A percentile compares a stretch with the other conserved stretches of the same genome.
These are phyloP conservation scores for Calonectria fujianensis DNA, from an alignment of 2,329 filamentous ascomycete genomes.

Conservation along the genomic window DNA sequence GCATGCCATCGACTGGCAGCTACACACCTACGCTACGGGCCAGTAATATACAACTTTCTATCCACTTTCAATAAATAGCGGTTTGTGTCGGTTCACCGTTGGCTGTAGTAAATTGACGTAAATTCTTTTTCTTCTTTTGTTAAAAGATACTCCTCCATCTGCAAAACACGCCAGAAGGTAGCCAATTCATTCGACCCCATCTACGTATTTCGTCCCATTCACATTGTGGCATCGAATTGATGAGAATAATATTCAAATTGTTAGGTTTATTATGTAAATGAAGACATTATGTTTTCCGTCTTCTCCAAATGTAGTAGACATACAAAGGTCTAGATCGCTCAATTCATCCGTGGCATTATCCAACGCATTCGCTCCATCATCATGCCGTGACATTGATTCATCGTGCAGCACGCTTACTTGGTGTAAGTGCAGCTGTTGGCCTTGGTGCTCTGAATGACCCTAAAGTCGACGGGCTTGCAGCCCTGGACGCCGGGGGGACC, in stretches of 20 bases:
- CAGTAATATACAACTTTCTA: too few relatives aligned
- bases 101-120: too few relatives aligned
- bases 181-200: too few relatives aligned
- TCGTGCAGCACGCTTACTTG: background rate
- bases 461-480: slow-evolving; percentile 61
- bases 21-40: too few relatives aligned
- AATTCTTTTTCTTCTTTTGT: too few relatives aligned
- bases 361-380: background rate
- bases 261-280: background rate
- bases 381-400: background rate
- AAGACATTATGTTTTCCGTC: background rate
- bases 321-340: background rate
- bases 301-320: background rate
- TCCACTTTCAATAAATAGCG: too few relatives aligned
- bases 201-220: background rate
- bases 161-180: too few relatives aligned
- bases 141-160: too few relatives aligned
- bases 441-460: slow-evolving; percentile 53
- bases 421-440: slow-evolving; percentile 63
- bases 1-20: too few relatives aligned
- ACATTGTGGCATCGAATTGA: background rate
- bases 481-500: slow-evolving; percentile 61
- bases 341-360: background rate
- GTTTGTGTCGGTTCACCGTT: too few relatives aligned
- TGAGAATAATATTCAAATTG: background rate